Evolutionary conservation across 306 rosid genomes (phyloP).

Genomic region (barrel medic (Medicago truncatula)): MtrunA17r5.0-ANR NC_053042.1:51854001-51854500

Average conservation of each 20-base stretch:
- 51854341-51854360: slow-evolving; percentile 3
- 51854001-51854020: slow-evolving; percentile 14
- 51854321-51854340: slow-evolving; percentile 18
- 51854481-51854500: neutral
- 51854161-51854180: slow-evolving; percentile 31
- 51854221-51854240: slow-evolving; percentile 19
- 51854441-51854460: neutral
- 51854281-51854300: neutral
- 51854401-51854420: neutral
- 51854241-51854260: no score
- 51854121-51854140: slow-evolving; percentile 30
- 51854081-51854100: slow-evolving; percentile 25
- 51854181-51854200: neutral
- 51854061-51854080: slow-evolving; percentile 37
- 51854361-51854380: slow-evolving; percentile 14
- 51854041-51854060: slow-evolving; percentile 39
- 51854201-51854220: slow-evolving; percentile 31
- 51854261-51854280: no score
- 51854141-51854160: slow-evolving; percentile 22
- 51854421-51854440: neutral
- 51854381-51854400: neutral
- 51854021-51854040: neutral
- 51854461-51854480: neutral
- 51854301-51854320: slow-evolving; percentile 8
- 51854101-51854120: neutral